phyloP scores from a whole-genome alignment of 768 basidiomycete genomes.

The Xerocomellus dryophilus region DNA sequence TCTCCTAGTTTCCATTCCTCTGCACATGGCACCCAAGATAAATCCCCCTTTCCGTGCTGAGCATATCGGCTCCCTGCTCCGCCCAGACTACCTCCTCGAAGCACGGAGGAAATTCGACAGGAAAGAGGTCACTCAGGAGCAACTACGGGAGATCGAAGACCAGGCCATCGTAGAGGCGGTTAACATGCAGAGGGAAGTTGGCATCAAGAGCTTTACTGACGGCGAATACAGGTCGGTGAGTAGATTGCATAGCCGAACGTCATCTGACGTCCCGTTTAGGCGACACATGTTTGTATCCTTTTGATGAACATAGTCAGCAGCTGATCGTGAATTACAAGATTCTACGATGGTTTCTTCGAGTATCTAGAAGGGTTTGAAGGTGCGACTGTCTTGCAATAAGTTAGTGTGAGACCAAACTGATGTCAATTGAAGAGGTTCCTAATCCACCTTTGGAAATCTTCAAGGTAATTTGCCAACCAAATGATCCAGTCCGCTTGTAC shows the following conservation, averaged over 20 bases:
- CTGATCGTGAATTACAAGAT: constrained; percentile 16
- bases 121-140: constrained; percentile 32
- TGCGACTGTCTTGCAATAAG: not conserved
- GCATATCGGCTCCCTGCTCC: constrained; percentile 44
- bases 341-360: constrained; percentile 31
- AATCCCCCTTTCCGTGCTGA: constrained; percentile 45
- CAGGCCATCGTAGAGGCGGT: constrained; percentile 37
- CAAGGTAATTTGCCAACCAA: constrained; percentile 13
- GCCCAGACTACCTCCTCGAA: constrained; percentile 39
- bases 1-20: not conserved
- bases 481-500: too few relatives aligned
- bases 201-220: constrained; percentile 42
- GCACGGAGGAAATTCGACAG: constrained; percentile 36
- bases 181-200: constrained; percentile 37
- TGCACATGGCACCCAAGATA: constrained; percentile 20
- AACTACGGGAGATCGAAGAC: constrained; percentile 39
- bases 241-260: not conserved
- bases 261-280: constrained; percentile 10
- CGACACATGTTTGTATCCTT: constrained; percentile 23
- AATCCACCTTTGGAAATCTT: constrained; percentile 27
- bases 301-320: not conserved
- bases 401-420: not conserved
- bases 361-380: constrained; percentile 27
- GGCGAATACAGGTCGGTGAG: constrained; percentile 38
- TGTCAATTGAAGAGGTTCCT: constrained; percentile 12